Evolutionary conservation across 371 early-diverging fungal genomes (phyloP).

Genomic region (Dichotomocladium elegans): DNA sequence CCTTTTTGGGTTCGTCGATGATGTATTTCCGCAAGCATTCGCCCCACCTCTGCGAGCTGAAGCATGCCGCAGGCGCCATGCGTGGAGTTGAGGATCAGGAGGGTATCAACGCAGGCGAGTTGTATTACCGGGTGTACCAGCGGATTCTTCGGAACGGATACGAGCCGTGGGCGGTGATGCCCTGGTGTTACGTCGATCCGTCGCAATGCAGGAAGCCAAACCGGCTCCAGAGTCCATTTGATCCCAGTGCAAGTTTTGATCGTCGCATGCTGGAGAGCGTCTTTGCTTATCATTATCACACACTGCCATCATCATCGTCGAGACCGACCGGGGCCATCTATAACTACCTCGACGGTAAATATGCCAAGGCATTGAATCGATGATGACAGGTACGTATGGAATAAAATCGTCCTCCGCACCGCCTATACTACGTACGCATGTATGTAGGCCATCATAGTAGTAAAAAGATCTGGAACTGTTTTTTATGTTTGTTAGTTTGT

Average conservation of each 20-base stretch:
- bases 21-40: slow-evolving; percentile 33
- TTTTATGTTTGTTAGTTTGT: too few species aligned
- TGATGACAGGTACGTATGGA: too few species aligned
- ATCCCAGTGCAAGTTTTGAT: background rate
- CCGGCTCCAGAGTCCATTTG: slow-evolving; percentile 13
- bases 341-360: background rate
- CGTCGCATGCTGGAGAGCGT: background rate
- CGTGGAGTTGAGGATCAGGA: background rate
- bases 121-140: slow-evolving; percentile 29
- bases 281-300: slow-evolving; percentile 11
- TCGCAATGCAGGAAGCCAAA: slow-evolving; percentile 24
- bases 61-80: slow-evolving; percentile 7
- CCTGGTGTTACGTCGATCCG: slow-evolving; percentile 49
- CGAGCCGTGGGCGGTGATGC: slow-evolving; percentile 38
- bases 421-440: too few species aligned
- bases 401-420: too few species aligned
- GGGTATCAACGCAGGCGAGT: background rate
- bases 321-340: slow-evolving; percentile 8
- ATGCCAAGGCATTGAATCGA: too few species aligned
- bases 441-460: too few species aligned
- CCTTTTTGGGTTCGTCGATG: slow-evolving; percentile 23
- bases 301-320: background rate
- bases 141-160: slow-evolving; percentile 23
- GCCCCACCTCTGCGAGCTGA: slow-evolving; percentile 40
- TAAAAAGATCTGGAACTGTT: too few species aligned